Percentiles rank a stretch among this genome's conserved stretches.
These are phyloP conservation scores for Beta corolliflora DNA, from an alignment of 179 eudicot genomes.

Conservation along the genomic window DNA sequence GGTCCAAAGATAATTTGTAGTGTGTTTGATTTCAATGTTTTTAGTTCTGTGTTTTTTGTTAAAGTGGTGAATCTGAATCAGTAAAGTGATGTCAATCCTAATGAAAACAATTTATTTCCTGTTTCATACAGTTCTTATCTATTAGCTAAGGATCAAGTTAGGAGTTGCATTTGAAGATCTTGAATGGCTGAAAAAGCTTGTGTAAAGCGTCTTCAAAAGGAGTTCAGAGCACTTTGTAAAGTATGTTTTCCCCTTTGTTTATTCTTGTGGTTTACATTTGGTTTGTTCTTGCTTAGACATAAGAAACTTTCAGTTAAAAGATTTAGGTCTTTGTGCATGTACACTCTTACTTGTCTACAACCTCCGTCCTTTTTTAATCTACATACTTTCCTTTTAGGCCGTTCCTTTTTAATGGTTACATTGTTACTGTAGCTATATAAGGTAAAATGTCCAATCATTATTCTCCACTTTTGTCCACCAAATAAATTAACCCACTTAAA, in stretches of 20 bases:
- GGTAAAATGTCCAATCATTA: too few species aligned
- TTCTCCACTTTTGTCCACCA: too few species aligned
- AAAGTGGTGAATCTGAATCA: neutral
- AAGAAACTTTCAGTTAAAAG: neutral
- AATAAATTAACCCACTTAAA: too few species aligned
- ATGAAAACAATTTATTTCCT: neutral
- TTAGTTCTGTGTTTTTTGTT: neutral
- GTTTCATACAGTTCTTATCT: constrained; percentile 13
- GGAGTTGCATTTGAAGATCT: constrained; percentile 29
- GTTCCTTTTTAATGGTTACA: too few species aligned
- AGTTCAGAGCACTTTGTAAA: constrained; percentile 85
- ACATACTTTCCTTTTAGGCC: too few species aligned
- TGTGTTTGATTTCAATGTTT: neutral
- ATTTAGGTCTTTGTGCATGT: neutral
- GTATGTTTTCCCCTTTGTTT: constrained; percentile 41
- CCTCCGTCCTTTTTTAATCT: too few species aligned
- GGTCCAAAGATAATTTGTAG: neutral
- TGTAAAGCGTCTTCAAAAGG: constrained; percentile 95
- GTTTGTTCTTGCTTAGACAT: neutral
- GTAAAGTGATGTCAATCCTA: neutral
- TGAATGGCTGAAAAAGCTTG: constrained; percentile 93
- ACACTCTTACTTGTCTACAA: neutral
- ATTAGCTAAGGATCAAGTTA: constrained; percentile 29
- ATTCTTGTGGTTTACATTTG: neutral
- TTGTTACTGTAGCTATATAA: too few species aligned